Evolutionary conservation across 2,329 filamentous ascomycete species (phyloP).

Genomic region (Tolypocladium paradoxum): DNA sequence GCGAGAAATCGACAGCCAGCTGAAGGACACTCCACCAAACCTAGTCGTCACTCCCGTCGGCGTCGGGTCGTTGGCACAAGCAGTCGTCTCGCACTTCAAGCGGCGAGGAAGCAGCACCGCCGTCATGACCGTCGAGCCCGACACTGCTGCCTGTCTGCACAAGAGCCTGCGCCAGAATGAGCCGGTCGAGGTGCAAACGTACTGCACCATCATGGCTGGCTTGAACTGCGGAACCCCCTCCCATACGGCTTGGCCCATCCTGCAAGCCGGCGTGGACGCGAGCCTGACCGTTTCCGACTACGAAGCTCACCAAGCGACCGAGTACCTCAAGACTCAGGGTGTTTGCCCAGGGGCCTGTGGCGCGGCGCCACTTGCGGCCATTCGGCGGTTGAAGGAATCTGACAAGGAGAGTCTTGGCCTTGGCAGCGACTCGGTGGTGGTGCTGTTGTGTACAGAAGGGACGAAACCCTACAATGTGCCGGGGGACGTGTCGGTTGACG

Average conservation of each 20-base stretch:
- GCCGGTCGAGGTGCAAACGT: constrained; percentile 39
- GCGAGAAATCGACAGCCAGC: constrained; percentile 53
- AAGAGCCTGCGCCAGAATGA: constrained; percentile 38
- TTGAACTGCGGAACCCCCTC: constrained; percentile 65
- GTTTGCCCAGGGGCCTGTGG: constrained; percentile 53
- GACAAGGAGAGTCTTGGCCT: constrained; percentile 26
- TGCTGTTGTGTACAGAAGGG: constrained; percentile 55
- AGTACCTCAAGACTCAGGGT: constrained; percentile 35
- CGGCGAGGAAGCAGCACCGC: constrained; percentile 14
- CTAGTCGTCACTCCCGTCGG: constrained; percentile 57
- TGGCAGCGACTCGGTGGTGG: constrained; percentile 40
- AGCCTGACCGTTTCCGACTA: constrained; percentile 49
- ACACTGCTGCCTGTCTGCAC: constrained; percentile 49
- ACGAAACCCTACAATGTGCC: constrained; percentile 40
- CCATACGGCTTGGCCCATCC: constrained; percentile 49
- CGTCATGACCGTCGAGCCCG: constrained; percentile 61
- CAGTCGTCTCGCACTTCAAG: constrained; percentile 57
- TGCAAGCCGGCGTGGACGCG: constrained; percentile 48
- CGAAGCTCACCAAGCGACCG: constrained; percentile 49
- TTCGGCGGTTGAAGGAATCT: constrained; percentile 34
- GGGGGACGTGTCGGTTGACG: constrained; percentile 26
- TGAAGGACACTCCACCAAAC: constrained; percentile 24
- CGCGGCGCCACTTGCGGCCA: constrained; percentile 43
- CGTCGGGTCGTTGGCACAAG: constrained; percentile 62
- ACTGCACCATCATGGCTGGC: constrained; percentile 60